Conservation (phyloP, 2,329 filamentous ascomycete species). For the Pestalotiopsis sp. region DNA sequence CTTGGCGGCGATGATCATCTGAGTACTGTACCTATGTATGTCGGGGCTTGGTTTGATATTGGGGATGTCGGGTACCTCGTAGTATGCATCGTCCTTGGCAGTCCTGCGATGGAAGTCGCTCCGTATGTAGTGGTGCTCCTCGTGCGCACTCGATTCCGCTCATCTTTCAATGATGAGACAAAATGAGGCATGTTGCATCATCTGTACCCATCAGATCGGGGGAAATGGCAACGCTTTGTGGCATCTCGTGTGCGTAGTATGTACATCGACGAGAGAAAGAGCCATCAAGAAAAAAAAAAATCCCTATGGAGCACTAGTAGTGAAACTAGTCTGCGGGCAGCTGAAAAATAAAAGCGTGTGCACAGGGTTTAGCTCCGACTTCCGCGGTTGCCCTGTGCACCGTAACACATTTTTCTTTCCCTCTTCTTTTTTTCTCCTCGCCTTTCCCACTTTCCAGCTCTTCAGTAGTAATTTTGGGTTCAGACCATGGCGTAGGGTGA, state of each 20-base stretch:
- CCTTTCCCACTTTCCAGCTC: neutral
- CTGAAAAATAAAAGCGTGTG: neutral
- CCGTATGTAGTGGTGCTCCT: neutral
- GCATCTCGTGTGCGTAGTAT: neutral
- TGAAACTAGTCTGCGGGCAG: neutral
- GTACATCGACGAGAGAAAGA: no score
- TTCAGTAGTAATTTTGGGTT: neutral
- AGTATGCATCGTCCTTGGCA: no score
- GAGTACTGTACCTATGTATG: no score
- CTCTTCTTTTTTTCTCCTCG: neutral
- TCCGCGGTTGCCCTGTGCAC: slow-evolving; percentile 8
- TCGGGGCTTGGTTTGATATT: no score
- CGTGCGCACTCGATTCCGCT: neutral
- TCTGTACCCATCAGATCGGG: neutral
- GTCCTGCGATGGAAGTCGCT: neutral
- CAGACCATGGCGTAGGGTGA: neutral
- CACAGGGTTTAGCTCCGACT: slow-evolving; percentile 7
- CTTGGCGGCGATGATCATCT: no score
- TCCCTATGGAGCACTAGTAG: neutral
- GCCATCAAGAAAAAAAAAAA: neutral
- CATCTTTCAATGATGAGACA: neutral
- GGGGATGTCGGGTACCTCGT: no score
- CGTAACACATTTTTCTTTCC: neutral
- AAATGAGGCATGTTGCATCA: neutral
- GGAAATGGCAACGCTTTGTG: neutral